Evolutionary conservation across 202 grass and related monocot genomes (phyloP).

Genomic region (Carex arenaria): DNA sequence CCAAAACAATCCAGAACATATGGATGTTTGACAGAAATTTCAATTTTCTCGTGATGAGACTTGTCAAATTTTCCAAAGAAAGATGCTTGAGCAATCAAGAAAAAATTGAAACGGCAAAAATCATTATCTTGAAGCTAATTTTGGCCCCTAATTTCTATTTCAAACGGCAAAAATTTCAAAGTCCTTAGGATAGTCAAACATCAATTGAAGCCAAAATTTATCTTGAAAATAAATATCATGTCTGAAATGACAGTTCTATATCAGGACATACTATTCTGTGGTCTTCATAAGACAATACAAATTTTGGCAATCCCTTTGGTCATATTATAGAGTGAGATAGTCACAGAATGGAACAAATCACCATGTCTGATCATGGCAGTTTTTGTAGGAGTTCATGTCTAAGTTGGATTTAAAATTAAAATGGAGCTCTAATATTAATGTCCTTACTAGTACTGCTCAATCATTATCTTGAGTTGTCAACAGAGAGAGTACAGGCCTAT

Average conservation of each 20-base stretch:
- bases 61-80: background rate
- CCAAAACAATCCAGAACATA: background rate
- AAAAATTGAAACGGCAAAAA: too few species aligned
- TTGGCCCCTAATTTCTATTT: background rate
- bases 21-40: background rate
- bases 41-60: background rate
- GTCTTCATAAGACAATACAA: background rate
- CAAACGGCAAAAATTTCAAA: background rate
- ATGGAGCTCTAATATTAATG: background rate
- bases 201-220: background rate
- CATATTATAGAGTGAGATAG: background rate
- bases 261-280: background rate
- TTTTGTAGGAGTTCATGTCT: background rate
- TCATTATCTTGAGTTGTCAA: background rate
- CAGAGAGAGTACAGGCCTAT: background rate
- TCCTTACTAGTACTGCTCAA: background rate
- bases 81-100: background rate
- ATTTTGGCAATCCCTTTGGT: background rate
- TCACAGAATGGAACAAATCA: background rate
- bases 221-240: background rate
- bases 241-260: background rate
- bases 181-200: background rate
- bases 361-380: background rate
- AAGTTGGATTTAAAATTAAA: background rate
- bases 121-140: background rate